Base-by-base conservation (phyloP, 164 flowering plant genomes). In the Magnolia kwangsiensis region DNA sequence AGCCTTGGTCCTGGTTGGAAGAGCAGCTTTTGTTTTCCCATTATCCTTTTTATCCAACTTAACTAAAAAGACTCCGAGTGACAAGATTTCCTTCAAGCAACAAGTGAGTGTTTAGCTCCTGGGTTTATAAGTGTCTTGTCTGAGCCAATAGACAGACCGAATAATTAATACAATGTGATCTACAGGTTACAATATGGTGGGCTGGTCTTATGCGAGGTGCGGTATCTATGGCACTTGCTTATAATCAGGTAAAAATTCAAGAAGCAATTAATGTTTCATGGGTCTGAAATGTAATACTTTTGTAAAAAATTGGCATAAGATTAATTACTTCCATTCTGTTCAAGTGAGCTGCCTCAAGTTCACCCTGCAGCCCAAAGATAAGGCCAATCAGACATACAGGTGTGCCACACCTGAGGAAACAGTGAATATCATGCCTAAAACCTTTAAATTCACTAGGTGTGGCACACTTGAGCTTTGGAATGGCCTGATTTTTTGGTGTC, bases 131-230 rank as follows among this genome's bases (percentile, higher is more conserved):
- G 58, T 50, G 8, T 5, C 11, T 29, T 61, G 69, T 55, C 49
- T 74, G 20, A 71, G 66, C 71, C n/a, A 18, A 27, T 23, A 24
- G 51, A 68, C 5, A 6, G 59, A 51, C 72, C 67, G 19, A 72
- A 50, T 68, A 29, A 64, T 58, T 19, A 72, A 63, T 72, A 19
- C 51, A 49, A 68, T 74, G 50, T 68, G 49, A 31, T 37, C 59
- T 74, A 21, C 86, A 88, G 90, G 72, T 86, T 24, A 83, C 79
- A 51, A 85, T 86, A 67, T 88, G 90, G 90, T 88, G 90, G 90
- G 89, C 90, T 79, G 90, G 90, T 75, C 86, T 88, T 24, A 88
- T 88, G 90, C 77, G 89, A 64, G 89, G 90, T 59, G 91, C 88
- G 16, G 90, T 88, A 59, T 85, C 90, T 14, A 79, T 88, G 79